phyloP scores from a whole-genome alignment of 2,329 filamentous ascomycete species.

The Westerdykella ornata region DNA sequence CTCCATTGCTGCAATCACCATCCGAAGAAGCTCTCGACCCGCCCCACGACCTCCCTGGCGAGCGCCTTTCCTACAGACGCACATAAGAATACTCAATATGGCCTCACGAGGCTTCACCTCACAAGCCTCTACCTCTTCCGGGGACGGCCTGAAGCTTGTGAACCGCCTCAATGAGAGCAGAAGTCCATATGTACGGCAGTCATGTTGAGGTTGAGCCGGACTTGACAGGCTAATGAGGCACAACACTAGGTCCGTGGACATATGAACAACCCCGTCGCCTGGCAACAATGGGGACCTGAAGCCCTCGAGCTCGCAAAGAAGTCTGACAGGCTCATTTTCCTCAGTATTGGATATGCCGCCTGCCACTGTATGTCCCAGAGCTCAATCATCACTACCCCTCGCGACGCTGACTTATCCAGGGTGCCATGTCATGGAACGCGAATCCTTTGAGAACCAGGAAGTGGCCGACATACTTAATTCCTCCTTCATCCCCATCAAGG shows the following conservation, averaged over 20 bases:
- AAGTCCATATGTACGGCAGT: conserved; percentile 57
- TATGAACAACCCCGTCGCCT: conserved; percentile 74
- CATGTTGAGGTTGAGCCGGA: not conserved
- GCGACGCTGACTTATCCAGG: conserved; percentile 19
- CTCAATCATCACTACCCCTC: not conserved
- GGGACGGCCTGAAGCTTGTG: conserved; percentile 36
- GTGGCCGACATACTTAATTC: conserved; percentile 78
- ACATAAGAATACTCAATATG: conserved; percentile 28
- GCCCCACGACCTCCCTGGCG: conserved; percentile 11
- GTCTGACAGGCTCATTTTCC: conserved; percentile 82
- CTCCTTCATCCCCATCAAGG: conserved; percentile 81
- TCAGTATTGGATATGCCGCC: conserved; percentile 90
- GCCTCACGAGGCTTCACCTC: conserved; percentile 17
- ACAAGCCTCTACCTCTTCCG: conserved; percentile 7
- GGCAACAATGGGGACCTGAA: conserved; percentile 81
- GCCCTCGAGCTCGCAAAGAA: conserved; percentile 68
- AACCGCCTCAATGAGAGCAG: conserved; percentile 57
- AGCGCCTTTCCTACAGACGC: conserved; percentile 20
- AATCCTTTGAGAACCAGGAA: conserved; percentile 79
- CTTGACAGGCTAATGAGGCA: conserved; percentile 7
- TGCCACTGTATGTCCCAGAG: conserved; percentile 65
- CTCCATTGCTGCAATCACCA: conserved; percentile 5
- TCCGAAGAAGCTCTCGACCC: conserved; percentile 4
- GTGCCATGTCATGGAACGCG: conserved; percentile 81
- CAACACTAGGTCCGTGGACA: conserved; percentile 59